A percentile compares a stretch with the other conserved stretches of the same genome.
These are phyloP conservation scores for Salix koriyanagi DNA, from an alignment of 345 rosid species.

Conservation along the genomic window DNA sequence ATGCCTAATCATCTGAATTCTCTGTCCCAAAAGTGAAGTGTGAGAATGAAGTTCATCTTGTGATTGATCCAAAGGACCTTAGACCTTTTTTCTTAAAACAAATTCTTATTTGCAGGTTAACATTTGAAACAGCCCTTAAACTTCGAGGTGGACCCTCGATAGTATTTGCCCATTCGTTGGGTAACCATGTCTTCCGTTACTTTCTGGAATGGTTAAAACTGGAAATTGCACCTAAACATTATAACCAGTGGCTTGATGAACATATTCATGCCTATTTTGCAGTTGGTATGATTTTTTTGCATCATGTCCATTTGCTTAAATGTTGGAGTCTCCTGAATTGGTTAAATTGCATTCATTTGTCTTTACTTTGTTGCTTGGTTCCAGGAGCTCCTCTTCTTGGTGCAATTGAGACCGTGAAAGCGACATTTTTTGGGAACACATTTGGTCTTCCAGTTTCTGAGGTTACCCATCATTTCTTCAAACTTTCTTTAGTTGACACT, in stretches of 20 bases:
- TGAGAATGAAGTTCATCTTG: neutral
- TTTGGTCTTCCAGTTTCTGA: slow-evolving; percentile 95
- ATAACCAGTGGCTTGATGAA: slow-evolving; percentile 80
- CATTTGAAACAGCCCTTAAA: slow-evolving; percentile 90
- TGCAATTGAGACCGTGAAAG: slow-evolving; percentile 72
- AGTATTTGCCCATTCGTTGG: slow-evolving; percentile 97
- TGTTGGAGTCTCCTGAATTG: neutral
- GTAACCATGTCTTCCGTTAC: slow-evolving; percentile 91
- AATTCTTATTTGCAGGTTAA: slow-evolving; percentile 50
- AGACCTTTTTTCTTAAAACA: neutral
- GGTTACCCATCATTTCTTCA: slow-evolving; percentile 47
- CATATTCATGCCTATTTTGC: slow-evolving; percentile 95
- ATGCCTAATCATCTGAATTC: neutral
- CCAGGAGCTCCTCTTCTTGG: slow-evolving; percentile 98
- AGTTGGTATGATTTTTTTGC: slow-evolving; percentile 57
- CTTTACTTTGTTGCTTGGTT: slow-evolving; percentile 19
- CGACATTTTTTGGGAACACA: slow-evolving; percentile 71
- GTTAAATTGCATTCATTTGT: slow-evolving; percentile 12
- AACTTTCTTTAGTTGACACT: neutral
- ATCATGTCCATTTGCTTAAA: slow-evolving; percentile 8
- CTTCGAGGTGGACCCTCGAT: slow-evolving; percentile 91
- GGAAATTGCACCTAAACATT: slow-evolving; percentile 95
- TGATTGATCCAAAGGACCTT: slow-evolving; percentile 7
- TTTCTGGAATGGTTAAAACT: slow-evolving; percentile 97
- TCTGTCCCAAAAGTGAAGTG: neutral